Evolutionary conservation across 2,329 filamentous ascomycete species (phyloP).

Genomic region (Myriosclerotinia curreyana): DNA sequence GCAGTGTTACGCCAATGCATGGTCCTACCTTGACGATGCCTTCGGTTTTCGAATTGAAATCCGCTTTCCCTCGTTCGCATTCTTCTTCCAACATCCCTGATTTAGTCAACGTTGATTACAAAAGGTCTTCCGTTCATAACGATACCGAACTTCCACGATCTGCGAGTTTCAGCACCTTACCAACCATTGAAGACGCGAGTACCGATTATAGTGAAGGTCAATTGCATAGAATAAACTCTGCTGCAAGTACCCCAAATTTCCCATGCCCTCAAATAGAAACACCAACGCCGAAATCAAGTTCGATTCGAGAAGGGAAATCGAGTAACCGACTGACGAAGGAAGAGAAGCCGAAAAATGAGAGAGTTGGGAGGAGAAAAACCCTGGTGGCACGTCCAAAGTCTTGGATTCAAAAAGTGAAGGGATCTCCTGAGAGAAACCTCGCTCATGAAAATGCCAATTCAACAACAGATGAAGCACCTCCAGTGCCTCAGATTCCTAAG

Average conservation of each 20-base stretch:
- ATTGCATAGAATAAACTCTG: conserved; percentile 25
- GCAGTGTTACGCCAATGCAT: conserved; percentile 34
- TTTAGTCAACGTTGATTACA: conserved; percentile 34
- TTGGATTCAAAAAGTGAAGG: conserved; percentile 39
- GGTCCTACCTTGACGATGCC: conserved; percentile 38
- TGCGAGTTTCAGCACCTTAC: conserved; percentile 57
- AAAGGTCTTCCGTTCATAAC: conserved; percentile 24
- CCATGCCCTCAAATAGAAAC: conserved; percentile 5
- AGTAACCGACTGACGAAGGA: conserved; percentile 31
- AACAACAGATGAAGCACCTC: conserved; percentile 41
- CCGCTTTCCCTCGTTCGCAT: conserved; percentile 37
- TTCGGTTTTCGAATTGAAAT: conserved; percentile 32
- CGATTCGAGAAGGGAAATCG: conserved; percentile 26
- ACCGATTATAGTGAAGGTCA: conserved; percentile 28
- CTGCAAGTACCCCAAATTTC: conserved; percentile 25
- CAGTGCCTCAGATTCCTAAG: conserved; percentile 34
- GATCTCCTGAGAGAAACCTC: conserved; percentile 35
- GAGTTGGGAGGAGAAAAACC: conserved; percentile 38
- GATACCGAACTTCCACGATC: conserved; percentile 47
- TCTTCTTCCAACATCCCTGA: conserved; percentile 39
- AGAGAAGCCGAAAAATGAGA: conserved; percentile 33
- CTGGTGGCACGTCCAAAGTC: conserved; percentile 39
- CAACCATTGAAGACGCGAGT: conserved; percentile 38
- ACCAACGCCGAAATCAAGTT: conserved; percentile 22
- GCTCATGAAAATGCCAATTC: conserved; percentile 26